Evolutionary conservation across 1,139 yeast species (phyloP).

Genomic region (Wickerhamomyces sp.): DNA sequence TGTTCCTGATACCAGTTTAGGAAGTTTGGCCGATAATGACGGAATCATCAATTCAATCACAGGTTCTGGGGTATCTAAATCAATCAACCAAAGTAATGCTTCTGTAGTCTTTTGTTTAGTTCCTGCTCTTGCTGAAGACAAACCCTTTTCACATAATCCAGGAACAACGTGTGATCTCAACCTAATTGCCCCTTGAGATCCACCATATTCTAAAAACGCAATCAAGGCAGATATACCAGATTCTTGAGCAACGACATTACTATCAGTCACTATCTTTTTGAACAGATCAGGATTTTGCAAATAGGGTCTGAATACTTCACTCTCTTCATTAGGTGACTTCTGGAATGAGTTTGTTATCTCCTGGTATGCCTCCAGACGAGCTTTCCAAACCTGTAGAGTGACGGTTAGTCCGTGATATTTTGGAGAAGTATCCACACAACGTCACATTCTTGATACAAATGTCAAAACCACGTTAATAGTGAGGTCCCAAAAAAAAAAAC

Average conservation of each 20-base stretch:
- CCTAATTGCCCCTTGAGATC: constrained; percentile 34
- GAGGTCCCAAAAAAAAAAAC: neutral
- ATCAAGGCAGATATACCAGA: constrained; percentile 58
- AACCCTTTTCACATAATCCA: constrained; percentile 64
- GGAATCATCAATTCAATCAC: constrained; percentile 69
- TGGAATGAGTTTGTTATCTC: constrained; percentile 54
- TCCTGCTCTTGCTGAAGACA: constrained; percentile 69
- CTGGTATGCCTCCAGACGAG: constrained; percentile 73
- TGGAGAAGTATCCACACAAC: neutral
- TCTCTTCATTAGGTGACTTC: constrained; percentile 49
- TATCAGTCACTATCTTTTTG: constrained; percentile 61
- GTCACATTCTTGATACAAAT: neutral
- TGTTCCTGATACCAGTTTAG: constrained; percentile 75
- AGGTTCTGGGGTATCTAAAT: constrained; percentile 59
- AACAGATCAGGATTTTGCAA: constrained; percentile 45
- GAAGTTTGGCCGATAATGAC: constrained; percentile 55
- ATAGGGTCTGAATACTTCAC: constrained; percentile 47
- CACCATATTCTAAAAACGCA: constrained; percentile 59
- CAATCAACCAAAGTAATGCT: constrained; percentile 57
- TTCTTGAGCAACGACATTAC: constrained; percentile 92
- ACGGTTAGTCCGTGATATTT: constrained; percentile 1
- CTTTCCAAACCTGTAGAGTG: constrained; percentile 69
- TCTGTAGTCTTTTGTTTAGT: constrained; percentile 67
- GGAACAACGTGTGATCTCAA: constrained; percentile 46
- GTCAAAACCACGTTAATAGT: too few relatives aligned